A percentile compares a stretch with the other conserved stretches of the same genome.
These are phyloP conservation scores for Candida glaebosa DNA, from an alignment of 805 yeast species.

Conservation along the genomic window DNA sequence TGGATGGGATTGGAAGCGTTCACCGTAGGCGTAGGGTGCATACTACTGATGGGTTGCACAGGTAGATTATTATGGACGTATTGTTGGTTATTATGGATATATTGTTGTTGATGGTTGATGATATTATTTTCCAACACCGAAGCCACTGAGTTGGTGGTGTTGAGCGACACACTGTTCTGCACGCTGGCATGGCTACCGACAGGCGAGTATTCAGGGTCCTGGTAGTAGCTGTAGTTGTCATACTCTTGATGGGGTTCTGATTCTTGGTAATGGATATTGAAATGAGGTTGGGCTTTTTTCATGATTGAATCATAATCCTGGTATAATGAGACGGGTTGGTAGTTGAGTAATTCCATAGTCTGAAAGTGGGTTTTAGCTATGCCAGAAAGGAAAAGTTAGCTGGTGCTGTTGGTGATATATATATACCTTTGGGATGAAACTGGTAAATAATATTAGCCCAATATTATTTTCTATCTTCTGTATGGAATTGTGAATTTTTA, in stretches of 20 bases:
- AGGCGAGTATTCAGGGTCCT: not conserved
- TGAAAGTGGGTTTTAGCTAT: not conserved
- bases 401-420: too few species aligned
- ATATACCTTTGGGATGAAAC: too few species aligned
- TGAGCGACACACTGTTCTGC: not conserved
- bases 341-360: constrained; percentile 3
- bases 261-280: not conserved
- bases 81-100: not conserved
- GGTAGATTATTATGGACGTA: not conserved
- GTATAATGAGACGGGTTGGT: not conserved
- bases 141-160: not conserved
- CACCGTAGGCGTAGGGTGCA: not conserved
- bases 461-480: not conserved
- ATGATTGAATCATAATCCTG: not conserved
- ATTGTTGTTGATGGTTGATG: not conserved
- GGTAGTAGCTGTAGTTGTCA: not conserved
- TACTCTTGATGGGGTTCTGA: not conserved
- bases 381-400: too few species aligned
- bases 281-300: not conserved
- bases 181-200: not conserved
- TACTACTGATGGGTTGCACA: not conserved
- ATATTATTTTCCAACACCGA: not conserved
- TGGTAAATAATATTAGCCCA: too few species aligned
- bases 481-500: not conserved
- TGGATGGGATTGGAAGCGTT: not conserved